Evolutionary conservation across 2,329 filamentous ascomycete species (phyloP), one percentile per base, ranked within the genome.

Genomic region (Colletotrichum sp.): DNA sequence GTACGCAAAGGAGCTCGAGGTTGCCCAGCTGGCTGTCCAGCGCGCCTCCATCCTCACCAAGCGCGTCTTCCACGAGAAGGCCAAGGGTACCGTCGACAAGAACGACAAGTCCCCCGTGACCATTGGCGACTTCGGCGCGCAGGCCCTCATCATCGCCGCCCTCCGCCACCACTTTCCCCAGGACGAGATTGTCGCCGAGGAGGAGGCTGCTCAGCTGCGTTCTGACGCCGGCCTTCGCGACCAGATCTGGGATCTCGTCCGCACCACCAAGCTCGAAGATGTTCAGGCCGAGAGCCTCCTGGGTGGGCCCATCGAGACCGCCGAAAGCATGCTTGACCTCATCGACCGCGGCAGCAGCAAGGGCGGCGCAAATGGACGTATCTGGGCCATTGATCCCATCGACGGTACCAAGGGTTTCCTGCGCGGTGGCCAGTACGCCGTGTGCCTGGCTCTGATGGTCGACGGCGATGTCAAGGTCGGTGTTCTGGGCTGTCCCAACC

Each of bases 321-420:
- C 91, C 72, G 92, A 95, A 72, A 86, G 88, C 51, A 92, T 94
- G 92, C 83, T 94, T 74, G 87, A 90, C 76, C 85, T 92, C 51
- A 92, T 95, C 77, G 93, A 94, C 85, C 83, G 84, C 75, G 93
- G 93, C 55, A 90, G 90, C 81, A 94, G 92, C 84, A 85, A 90
- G 71, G 95, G 95, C 74, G 95, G 95, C 33, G 83, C 86, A 74
- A 89, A 87, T 77, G 95, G 95, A 76, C 90, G 97, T 77, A 95
- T 98, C 83, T 99, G 97, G 97, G 94, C 96, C 54, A 92, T 99
- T 71, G 97, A 99, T 84, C 97, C 97, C 73, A 98, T 99, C 76
- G 97, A 99, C 84, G 97, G 97, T 77, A 99, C 97, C 68, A 98
- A 98, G 86, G 97, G 97, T 34, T 99, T 99, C 87, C 88, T 99